Conservation (phyloP, 2,329 filamentous ascomycete genomes). For the Exophiala calicioides region DNA sequence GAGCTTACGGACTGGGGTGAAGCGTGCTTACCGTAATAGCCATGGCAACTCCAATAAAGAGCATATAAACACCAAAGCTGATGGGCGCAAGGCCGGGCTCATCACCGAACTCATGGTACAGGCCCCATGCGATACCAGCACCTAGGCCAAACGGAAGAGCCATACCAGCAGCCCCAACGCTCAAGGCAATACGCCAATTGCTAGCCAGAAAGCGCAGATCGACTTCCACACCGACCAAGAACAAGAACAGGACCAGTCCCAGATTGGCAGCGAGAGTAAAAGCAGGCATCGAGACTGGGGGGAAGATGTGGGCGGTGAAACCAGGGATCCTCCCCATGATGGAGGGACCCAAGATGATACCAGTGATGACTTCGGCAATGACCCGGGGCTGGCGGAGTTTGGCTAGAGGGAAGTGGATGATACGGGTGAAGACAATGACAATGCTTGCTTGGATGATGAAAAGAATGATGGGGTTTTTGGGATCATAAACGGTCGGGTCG, state of each 20-base stretch:
- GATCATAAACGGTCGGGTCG: constrained; percentile 68
- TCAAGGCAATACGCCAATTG: constrained; percentile 78
- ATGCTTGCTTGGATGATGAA: constrained; percentile 76
- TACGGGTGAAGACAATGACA: constrained; percentile 72
- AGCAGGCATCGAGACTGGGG: constrained; percentile 69
- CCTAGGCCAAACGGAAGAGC: constrained; percentile 79
- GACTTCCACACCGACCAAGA: constrained; percentile 84
- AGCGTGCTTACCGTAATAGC: constrained; percentile 80
- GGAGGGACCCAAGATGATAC: constrained; percentile 80
- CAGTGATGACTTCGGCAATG: constrained; percentile 82
- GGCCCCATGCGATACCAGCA: constrained; percentile 74
- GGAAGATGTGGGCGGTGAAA: constrained; percentile 77
- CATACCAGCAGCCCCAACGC: constrained; percentile 79
- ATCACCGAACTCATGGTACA: constrained; percentile 71
- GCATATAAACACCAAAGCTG: constrained; percentile 62
- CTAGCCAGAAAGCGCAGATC: constrained; percentile 74
- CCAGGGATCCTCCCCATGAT: constrained; percentile 83
- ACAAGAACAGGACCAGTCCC: constrained; percentile 80
- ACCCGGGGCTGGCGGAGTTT: constrained; percentile 78
- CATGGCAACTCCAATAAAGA: constrained; percentile 91
- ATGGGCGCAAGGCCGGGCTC: constrained; percentile 60
- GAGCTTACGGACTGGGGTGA: not conserved
- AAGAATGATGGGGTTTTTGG: constrained; percentile 70
- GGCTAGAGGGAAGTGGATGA: constrained; percentile 74
- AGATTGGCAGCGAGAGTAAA: constrained; percentile 78